Evolutionary conservation across 371 early-diverging fungal genomes (phyloP).

Genomic region (Mucor irregularis): DNA sequence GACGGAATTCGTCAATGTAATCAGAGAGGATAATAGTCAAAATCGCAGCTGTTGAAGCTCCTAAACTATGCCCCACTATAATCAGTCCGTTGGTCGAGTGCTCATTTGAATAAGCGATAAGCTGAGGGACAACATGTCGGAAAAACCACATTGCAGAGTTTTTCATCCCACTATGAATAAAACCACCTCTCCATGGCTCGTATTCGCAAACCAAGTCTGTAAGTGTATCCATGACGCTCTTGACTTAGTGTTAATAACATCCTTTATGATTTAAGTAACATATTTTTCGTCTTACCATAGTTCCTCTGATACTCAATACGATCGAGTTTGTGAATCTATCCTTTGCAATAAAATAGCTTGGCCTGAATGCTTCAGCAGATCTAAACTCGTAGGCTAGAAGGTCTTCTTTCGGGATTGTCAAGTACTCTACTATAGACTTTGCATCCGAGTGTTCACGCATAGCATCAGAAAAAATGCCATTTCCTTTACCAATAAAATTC

Average conservation of each 20-base stretch:
- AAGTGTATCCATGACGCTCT: constrained; percentile 81
- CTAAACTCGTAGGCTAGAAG: constrained; percentile 78
- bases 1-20: constrained; percentile 56
- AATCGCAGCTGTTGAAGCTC: constrained; percentile 79
- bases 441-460: constrained; percentile 73
- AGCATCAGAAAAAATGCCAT: constrained; percentile 69
- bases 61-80: constrained; percentile 84
- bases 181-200: constrained; percentile 82
- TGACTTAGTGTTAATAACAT: background rate
- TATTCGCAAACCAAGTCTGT: constrained; percentile 90
- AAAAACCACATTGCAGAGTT: constrained; percentile 81
- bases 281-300: constrained; percentile 67
- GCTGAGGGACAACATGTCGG: constrained; percentile 64
- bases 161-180: constrained; percentile 84
- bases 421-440: constrained; percentile 68
- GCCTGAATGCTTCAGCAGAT: constrained; percentile 71
- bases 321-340: constrained; percentile 72
- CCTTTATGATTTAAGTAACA: too few species aligned
- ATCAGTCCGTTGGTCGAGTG: constrained; percentile 61
- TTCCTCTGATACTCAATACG: constrained; percentile 80
- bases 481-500: constrained; percentile 77
- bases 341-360: constrained; percentile 77
- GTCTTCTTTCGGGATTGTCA: constrained; percentile 69
- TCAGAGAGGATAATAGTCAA: constrained; percentile 77
- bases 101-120: constrained; percentile 66